Evolutionary conservation across 257 asterid species (phyloP).

Genomic region (Primulina eburnea): DNA sequence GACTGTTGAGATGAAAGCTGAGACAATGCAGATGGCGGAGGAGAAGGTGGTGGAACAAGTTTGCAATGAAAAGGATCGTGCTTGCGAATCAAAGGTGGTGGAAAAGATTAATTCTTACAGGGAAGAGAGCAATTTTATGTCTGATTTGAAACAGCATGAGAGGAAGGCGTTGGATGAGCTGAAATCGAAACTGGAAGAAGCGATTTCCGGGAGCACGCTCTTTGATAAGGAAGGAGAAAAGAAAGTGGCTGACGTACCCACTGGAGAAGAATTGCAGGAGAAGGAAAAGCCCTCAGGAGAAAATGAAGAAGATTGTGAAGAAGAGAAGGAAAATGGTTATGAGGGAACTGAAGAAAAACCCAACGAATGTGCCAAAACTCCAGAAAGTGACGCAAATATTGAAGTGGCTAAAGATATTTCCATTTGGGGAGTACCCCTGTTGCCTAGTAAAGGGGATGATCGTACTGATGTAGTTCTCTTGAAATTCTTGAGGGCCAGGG

Average conservation of each 20-base stretch:
- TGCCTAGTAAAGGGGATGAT: conserved; percentile 56
- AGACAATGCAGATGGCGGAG: conserved; percentile 40
- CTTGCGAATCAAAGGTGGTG: conserved; percentile 34
- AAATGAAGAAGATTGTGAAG: conserved; percentile 10
- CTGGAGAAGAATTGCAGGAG: conserved; percentile 24
- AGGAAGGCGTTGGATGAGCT: conserved; percentile 60
- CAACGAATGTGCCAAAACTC: conserved; percentile 2
- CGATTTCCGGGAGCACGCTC: conserved; percentile 53
- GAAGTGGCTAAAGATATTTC: conserved; percentile 44
- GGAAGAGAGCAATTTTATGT: conserved; percentile 66
- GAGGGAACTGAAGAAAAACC: conserved; percentile 4
- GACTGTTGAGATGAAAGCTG: conserved; percentile 62
- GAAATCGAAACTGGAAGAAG: conserved; percentile 60
- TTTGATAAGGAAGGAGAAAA: conserved; percentile 39
- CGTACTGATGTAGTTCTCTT: conserved; percentile 58
- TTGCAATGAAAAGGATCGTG: conserved; percentile 37
- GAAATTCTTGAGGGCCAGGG: conserved; percentile 75
- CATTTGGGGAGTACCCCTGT: conserved; percentile 70
- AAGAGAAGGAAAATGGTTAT: conserved; percentile 13
- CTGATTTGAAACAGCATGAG: conserved; percentile 67
- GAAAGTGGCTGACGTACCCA: conserved; percentile 6
- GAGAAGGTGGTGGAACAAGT: conserved; percentile 33
- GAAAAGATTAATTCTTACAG: conserved; percentile 73
- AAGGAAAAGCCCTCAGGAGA: conserved; percentile 4
- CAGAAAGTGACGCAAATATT: conserved; percentile 6